A percentile compares a stretch with the other conserved stretches of the same genome.
These are phyloP conservation scores for Seiridium unicorne DNA, from an alignment of 2,329 filamentous ascomycete genomes.

Conservation along the genomic window DNA sequence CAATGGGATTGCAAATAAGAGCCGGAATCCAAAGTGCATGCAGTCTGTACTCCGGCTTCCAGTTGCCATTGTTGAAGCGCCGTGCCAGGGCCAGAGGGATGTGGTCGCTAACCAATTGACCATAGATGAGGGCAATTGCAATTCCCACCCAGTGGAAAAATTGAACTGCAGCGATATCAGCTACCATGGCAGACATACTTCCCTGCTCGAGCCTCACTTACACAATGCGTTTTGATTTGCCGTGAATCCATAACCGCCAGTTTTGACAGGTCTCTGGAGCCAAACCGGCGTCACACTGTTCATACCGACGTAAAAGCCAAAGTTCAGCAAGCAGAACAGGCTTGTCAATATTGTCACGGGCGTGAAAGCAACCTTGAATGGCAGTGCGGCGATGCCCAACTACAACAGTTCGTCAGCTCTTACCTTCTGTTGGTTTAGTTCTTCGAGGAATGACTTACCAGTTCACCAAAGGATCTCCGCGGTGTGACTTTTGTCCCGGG, in stretches of 20 bases:
- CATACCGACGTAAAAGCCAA: background rate
- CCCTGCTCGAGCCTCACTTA: background rate
- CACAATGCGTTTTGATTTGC: background rate
- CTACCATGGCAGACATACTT: background rate
- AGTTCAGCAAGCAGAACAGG: background rate
- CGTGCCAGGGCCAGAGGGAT: conserved; percentile 32
- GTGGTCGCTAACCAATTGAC: conserved; percentile 35
- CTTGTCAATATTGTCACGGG: background rate
- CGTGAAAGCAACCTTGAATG: background rate
- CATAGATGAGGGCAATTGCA: conserved; percentile 31
- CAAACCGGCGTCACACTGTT: background rate
- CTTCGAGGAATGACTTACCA: background rate
- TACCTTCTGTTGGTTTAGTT: background rate
- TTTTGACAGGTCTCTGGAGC: background rate
- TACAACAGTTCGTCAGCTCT: background rate
- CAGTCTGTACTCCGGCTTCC: conserved; percentile 38
- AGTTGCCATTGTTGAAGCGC: conserved; percentile 23
- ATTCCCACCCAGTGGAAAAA: conserved; percentile 40
- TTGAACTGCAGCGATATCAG: background rate
- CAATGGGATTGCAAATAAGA: conserved; percentile 29
- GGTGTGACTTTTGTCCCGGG: background rate
- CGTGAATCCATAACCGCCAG: background rate
- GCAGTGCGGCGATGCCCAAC: background rate
- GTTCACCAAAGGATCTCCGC: background rate
- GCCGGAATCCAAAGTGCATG: conserved; percentile 26